Conservation (phyloP, 2,329 filamentous ascomycete genomes). For the Clarireedia hainanense region DNA sequence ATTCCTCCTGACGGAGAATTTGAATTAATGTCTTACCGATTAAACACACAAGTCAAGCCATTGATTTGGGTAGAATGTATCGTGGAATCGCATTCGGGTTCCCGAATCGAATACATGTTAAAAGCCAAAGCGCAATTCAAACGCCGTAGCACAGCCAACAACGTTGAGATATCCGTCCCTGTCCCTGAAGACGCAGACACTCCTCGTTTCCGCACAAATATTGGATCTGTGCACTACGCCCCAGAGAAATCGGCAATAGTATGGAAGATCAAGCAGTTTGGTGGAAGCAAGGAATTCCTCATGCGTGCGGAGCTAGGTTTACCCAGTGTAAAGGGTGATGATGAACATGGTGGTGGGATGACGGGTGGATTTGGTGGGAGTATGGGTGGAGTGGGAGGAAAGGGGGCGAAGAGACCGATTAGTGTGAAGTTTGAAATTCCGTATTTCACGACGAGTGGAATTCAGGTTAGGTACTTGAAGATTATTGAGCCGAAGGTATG, state of each 20-base stretch:
- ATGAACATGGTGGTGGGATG: slow-evolving; percentile 94
- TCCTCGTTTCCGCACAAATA: slow-evolving; percentile 93
- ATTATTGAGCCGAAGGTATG: slow-evolving; percentile 98
- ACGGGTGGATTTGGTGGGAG: slow-evolving; percentile 94
- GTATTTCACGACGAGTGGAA: slow-evolving; percentile 99
- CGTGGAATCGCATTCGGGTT: slow-evolving; percentile 91
- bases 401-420: slow-evolving; percentile 87
- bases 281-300: slow-evolving; percentile 94
- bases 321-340: slow-evolving; percentile 88
- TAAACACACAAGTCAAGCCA: slow-evolving; percentile 98
- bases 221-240: slow-evolving; percentile 93
- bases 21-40: slow-evolving; percentile 96
- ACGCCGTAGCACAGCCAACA: slow-evolving; percentile 93
- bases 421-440: slow-evolving; percentile 99
- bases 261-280: slow-evolving; percentile 99
- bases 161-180: slow-evolving; percentile 94
- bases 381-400: slow-evolving; percentile 85
- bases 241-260: slow-evolving; percentile 96
- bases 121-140: slow-evolving; percentile 99
- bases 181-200: slow-evolving; percentile 96
- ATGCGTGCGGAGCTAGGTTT: slow-evolving; percentile 96
- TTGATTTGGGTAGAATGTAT: slow-evolving; percentile 98
- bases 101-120: slow-evolving; percentile 96
- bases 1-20: slow-evolving; percentile 98
- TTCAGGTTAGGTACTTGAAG: slow-evolving; percentile 97